Conservation (phyloP, 805 yeast species). For the Helenozyma baotianmanensis region DNA sequence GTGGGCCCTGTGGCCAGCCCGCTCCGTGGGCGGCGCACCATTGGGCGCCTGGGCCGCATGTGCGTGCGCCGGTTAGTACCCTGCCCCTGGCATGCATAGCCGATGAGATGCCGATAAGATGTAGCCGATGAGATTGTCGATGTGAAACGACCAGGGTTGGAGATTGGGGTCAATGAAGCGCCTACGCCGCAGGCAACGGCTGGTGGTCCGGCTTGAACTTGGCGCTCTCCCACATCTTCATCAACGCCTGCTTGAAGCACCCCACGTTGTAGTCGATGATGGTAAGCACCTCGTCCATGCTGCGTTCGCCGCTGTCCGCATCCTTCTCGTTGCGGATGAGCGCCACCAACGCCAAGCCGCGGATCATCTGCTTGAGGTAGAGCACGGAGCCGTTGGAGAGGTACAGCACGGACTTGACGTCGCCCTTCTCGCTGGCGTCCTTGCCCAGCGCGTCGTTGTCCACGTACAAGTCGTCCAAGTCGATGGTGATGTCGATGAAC, state of each 20-base stretch:
- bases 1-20: no score
- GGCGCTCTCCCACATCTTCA: slow-evolving; percentile 61
- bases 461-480: slow-evolving; percentile 67
- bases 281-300: slow-evolving; percentile 43
- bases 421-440: slow-evolving; percentile 20
- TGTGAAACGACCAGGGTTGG: no score
- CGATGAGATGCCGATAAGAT: no score
- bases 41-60: no score
- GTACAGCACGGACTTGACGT: slow-evolving; percentile 63
- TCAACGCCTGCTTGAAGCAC: slow-evolving; percentile 70
- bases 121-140: no score
- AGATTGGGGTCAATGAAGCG: no score
- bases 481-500: slow-evolving; percentile 90
- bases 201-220: slow-evolving; percentile 9
- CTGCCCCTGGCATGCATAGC: no score
- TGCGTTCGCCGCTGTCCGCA: slow-evolving; percentile 13
- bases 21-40: no score
- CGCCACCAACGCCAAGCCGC: slow-evolving; percentile 89
- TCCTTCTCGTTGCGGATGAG: slow-evolving; percentile 55
- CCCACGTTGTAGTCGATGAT: slow-evolving; percentile 87
- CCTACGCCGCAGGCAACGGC: no score
- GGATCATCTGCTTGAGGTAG: slow-evolving; percentile 84
- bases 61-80: no score
- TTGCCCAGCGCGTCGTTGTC: slow-evolving; percentile 14
- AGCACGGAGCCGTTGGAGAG: slow-evolving; percentile 81